Base-by-base conservation (phyloP, 805 yeast genomes). In the Saccharomycopsis microspora region DNA sequence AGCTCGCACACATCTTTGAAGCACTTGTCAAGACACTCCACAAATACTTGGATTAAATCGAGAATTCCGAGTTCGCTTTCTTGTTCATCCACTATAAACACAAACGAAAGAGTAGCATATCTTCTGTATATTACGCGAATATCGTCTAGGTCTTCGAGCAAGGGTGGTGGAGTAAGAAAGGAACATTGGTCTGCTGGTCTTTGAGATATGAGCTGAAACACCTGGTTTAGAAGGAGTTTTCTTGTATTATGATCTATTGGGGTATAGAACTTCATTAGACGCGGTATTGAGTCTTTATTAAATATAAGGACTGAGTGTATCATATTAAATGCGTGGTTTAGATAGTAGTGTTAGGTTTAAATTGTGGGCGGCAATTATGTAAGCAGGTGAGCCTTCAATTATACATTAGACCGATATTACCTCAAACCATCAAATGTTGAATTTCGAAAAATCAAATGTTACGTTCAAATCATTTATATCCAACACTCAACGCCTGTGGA, bases 21-120 rank as follows among this genome's bases (percentile, higher is more conserved):
- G 64, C 98, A 93, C 50, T 83, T 78, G 61, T 93, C 96, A 55
- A 93, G 71, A 46, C 95, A 84, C 63, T 93, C 97, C 3, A 93
- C 98, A 70, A 93, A 90, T 40, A 93, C 97, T 62, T 93, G 98
- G 49, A 93, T 90, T 59, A 93, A 67, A 63, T 93, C 98, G 41
- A 93, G 65, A 43, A 90, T 90, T 1, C 97, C 97, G 39, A 93
- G 71, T 64, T 93, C 97, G 32, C 89, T 79, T 64, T 93, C 98
- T 61, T 89, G 97, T 53, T 85, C 93, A 64, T 93, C 98, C 8
- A 90, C 97, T 39, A 93, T 80, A 60, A 93, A 88, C 32, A 94
- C 96, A 67, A 93, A 93, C 63, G 85, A 90, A n/a, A 93, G 68
- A 1, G 97, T 89, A 8, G 97, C 97, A 59, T 89, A 93, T 59